phyloP scores from a whole-genome alignment of 345 rosid genomes.

The Gossypium anomalum region DNA sequence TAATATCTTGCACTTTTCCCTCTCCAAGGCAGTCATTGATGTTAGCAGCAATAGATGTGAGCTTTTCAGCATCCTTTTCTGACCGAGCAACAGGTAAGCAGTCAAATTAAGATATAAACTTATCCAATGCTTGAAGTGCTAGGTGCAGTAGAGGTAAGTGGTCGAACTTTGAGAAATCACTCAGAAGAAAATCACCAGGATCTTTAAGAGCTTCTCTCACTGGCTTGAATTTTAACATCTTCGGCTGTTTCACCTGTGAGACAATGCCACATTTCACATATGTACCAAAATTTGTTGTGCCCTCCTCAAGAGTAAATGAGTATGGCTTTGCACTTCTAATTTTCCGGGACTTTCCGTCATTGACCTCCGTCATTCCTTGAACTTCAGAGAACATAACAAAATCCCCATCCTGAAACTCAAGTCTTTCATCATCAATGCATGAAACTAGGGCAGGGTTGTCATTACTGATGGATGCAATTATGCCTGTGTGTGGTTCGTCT shows the following conservation, averaged over 20 bases:
- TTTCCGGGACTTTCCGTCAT: constrained; percentile 88
- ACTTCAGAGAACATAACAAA: constrained; percentile 4
- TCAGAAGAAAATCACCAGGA: constrained; percentile 92
- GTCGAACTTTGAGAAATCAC: constrained; percentile 92
- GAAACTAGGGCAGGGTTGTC: constrained; percentile 48
- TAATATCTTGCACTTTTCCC: constrained; percentile 64
- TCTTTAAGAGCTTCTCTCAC: constrained; percentile 79
- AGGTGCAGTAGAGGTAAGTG: constrained; percentile 83
- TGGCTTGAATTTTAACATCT: constrained; percentile 75
- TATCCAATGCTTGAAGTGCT: constrained; percentile 95
- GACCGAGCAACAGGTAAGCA: constrained; percentile 85
- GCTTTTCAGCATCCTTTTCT: constrained; percentile 77
- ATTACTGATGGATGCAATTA: constrained; percentile 66
- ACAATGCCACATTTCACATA: constrained; percentile 93
- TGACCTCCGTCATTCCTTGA: not conserved
- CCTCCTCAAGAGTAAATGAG: constrained; percentile 60
- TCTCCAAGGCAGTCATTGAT: constrained; percentile 72
- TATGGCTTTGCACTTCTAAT: constrained; percentile 47
- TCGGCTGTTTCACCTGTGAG: constrained; percentile 87
- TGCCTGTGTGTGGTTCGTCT: constrained; percentile 91
- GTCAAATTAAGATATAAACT: constrained; percentile 54
- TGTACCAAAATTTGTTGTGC: constrained; percentile 59
- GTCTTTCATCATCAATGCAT: constrained; percentile 94
- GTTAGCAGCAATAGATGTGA: constrained; percentile 50
- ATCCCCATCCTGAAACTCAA: constrained; percentile 90